Evolutionary conservation across 805 yeast species (phyloP), one percentile per base, ranked within the genome.

Genomic region (Wickerhamiella spandovensis): DNA sequence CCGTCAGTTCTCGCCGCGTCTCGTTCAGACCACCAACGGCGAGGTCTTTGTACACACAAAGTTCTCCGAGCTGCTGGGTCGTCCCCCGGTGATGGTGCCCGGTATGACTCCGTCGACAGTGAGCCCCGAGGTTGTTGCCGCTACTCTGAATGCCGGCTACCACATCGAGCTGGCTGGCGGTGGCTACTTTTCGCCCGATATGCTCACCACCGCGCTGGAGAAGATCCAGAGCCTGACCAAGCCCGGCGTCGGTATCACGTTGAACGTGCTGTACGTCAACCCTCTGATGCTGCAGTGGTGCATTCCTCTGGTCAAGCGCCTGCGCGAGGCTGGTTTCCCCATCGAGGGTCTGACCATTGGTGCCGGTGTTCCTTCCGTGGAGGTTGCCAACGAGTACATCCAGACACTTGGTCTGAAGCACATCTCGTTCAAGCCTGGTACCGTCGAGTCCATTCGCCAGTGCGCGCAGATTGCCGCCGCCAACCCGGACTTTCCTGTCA

Each of bases 41-140:
- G 81, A 85, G 66, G 72, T 82, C 46, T 87, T 71, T 63, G 96
- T 92, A 52, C 94, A 89, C 68, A 92, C 99, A 60, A 89, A 88
- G 71, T 88, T 90, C 71, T 85, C 95, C 48, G 77, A 89, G 66
- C 76, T 92, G 60, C 71, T 92, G 56, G 95, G 97, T 55, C 84
- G 88, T 69, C 89, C 98, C 55, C 99, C 98, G 53, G 72, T 92
- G 59, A 82, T 94, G 82, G 92, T 92, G 59, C 95, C 99, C 38
- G 99, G 98, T 73, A 92, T 92, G 99, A 92, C 98, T 41, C 99
- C 99, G 65, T 79, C 95, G 43, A 92, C 98, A 30, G 97, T 89
- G 51, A 82, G 85, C 58, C 92, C 97, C 45, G 89, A 85, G 55
- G 89, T 92, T 61, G 94, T 92, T 52, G 83, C 95, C 54, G 95